These are phyloP conservation scores for Fusarium sp. DNA, from an alignment of 2,329 filamentous ascomycete species.

Conservation along the genomic window DNA sequence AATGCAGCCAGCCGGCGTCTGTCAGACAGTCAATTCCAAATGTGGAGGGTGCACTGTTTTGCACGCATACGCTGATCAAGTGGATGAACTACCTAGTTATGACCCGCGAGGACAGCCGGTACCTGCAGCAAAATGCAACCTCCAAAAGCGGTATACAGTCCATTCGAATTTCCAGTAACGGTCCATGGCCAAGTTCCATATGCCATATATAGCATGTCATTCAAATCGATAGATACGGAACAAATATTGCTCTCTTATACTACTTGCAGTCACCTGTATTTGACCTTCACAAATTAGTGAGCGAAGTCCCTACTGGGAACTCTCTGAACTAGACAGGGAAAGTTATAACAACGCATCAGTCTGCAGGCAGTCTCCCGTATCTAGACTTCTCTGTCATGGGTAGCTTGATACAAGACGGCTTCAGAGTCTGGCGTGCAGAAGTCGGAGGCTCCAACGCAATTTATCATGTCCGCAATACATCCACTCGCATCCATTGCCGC, in stretches of 20 bases:
- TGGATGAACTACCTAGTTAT: slow-evolving; percentile 1
- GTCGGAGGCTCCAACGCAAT: slow-evolving; percentile 41
- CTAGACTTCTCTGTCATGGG: slow-evolving; percentile 10
- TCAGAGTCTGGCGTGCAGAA: slow-evolving; percentile 9
- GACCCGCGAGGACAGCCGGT: slow-evolving; percentile 23
- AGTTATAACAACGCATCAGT: background rate
- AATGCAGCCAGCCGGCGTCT: slow-evolving; percentile 34
- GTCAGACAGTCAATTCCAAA: slow-evolving; percentile 27
- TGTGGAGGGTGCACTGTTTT: slow-evolving; percentile 24
- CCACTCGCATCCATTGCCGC: slow-evolving; percentile 35
- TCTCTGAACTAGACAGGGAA: background rate
- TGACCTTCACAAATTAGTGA: background rate
- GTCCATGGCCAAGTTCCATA: slow-evolving; percentile 18
- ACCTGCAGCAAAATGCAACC: slow-evolving; percentile 47
- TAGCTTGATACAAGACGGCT: slow-evolving; percentile 2
- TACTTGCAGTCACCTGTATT: no score
- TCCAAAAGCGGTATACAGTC: slow-evolving; percentile 25
- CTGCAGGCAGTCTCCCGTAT: background rate
- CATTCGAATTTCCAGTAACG: slow-evolving; percentile 17
- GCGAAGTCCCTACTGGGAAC: slow-evolving; percentile 1
- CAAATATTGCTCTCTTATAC: background rate
- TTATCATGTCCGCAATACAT: slow-evolving; percentile 44
- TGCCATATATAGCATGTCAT: slow-evolving; percentile 10
- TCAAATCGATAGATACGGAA: background rate
- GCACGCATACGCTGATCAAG: slow-evolving; percentile 13